Evolutionary conservation across 2,329 filamentous ascomycete species (phyloP).

Genomic region (Sclerotiophoma versabilis): DNA sequence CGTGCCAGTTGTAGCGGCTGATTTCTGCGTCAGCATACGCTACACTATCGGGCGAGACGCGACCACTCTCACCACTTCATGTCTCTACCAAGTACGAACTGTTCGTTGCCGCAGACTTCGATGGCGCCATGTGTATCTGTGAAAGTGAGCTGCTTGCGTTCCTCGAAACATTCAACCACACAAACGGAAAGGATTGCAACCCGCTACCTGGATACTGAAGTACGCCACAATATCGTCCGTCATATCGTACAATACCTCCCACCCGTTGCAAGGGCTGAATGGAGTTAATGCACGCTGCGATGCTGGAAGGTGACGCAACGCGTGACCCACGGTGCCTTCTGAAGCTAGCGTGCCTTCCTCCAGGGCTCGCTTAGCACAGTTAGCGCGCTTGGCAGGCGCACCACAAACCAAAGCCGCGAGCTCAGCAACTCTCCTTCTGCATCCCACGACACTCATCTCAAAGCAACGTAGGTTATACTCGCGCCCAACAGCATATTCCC

Average conservation of each 20-base stretch:
- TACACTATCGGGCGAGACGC: neutral
- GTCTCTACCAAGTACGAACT: constrained; percentile 47
- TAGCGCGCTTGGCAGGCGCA: constrained; percentile 4
- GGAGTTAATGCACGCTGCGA: constrained; percentile 1
- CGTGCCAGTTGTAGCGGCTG: constrained; percentile 43
- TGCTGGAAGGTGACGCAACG: constrained; percentile 17
- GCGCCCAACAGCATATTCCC: constrained; percentile 6
- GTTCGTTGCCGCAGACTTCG: constrained; percentile 44
- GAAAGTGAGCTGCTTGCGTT: constrained; percentile 23
- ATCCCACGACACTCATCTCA: constrained; percentile 54
- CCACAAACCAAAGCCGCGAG: constrained; percentile 25
- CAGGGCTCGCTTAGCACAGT: constrained; percentile 7
- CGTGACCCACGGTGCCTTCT: constrained; percentile 12
- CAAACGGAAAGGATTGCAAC: constrained; percentile 27
- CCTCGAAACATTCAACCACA: neutral
- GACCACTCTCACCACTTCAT: constrained; percentile 38
- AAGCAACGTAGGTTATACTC: constrained; percentile 49
- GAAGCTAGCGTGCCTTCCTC: constrained; percentile 5
- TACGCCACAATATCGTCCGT: constrained; percentile 35
- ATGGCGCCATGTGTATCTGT: constrained; percentile 37
- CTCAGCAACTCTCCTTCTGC: constrained; percentile 39
- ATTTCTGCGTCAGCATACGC: neutral
- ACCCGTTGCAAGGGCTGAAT: neutral
- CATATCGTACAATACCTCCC: constrained; percentile 27
- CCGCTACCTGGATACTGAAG: constrained; percentile 33